Conservation (phyloP, 2,329 filamentous ascomycete species). For the Balansia obtecta region DNA sequence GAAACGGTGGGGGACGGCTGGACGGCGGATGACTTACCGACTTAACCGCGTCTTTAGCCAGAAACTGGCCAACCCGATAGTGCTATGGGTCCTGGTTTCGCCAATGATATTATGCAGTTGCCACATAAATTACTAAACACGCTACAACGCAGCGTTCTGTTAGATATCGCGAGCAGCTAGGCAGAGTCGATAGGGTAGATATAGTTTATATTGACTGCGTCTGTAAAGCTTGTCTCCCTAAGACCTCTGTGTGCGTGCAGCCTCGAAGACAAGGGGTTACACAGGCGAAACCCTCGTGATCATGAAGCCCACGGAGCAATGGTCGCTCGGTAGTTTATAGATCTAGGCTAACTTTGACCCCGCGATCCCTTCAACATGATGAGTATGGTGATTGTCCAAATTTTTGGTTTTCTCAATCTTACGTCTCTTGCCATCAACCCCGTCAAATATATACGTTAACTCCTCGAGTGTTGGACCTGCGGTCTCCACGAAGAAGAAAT, state of each 20-base stretch:
- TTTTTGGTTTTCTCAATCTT: slow-evolving; percentile 13
- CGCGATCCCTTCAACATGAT: slow-evolving; percentile 3
- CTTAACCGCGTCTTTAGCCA: not conserved
- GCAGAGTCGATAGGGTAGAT: too few relatives aligned
- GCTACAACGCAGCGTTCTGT: too few relatives aligned
- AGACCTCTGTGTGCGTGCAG: too few relatives aligned
- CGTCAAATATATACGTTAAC: slow-evolving; percentile 20
- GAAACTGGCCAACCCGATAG: not conserved
- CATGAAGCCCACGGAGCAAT: not conserved
- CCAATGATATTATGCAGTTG: too few relatives aligned
- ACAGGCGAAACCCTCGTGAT: too few relatives aligned
- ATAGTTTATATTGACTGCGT: too few relatives aligned
- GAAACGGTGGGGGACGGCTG: not conserved
- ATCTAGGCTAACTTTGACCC: slow-evolving; percentile 4
- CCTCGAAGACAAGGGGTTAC: too few relatives aligned
- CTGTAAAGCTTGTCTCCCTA: too few relatives aligned
- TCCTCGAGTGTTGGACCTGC: slow-evolving; percentile 24
- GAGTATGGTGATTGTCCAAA: slow-evolving; percentile 3
- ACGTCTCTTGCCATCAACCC: slow-evolving; percentile 13
- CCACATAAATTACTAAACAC: too few relatives aligned
- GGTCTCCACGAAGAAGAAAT: slow-evolving; percentile 29
- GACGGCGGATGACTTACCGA: not conserved
- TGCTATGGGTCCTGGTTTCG: too few relatives aligned
- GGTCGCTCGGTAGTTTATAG: too few relatives aligned
- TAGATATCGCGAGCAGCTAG: too few relatives aligned